Evolutionary conservation across 1,139 yeast genomes (phyloP).

Genomic region (Candida albicans): DNA sequence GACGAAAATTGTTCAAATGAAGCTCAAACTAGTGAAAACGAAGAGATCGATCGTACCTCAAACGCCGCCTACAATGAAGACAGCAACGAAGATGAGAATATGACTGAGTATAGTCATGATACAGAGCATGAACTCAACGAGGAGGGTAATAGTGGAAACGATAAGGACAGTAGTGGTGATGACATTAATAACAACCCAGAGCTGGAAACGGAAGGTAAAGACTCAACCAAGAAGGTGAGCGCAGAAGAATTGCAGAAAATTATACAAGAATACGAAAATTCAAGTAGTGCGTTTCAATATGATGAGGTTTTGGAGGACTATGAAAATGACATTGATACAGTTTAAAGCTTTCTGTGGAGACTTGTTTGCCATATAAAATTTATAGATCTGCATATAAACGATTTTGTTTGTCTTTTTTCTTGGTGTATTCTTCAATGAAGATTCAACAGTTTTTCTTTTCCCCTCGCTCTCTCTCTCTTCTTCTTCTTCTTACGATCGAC

Average conservation of each 20-base stretch:
- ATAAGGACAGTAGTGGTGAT: not conserved
- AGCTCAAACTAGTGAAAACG: not conserved
- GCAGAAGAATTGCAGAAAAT: no score
- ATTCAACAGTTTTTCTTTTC: no score
- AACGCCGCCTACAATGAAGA: not conserved
- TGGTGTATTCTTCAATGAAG: no score
- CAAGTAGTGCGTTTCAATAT: not conserved
- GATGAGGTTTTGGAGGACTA: not conserved
- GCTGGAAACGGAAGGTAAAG: no score
- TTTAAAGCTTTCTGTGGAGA: no score
- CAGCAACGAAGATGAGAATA: not conserved
- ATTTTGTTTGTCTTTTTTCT: no score
- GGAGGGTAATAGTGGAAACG: not conserved
- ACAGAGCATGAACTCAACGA: not conserved
- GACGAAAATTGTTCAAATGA: not conserved
- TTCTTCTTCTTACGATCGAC: not conserved
- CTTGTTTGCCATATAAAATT: no score
- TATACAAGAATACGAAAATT: no score
- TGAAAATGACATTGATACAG: not conserved
- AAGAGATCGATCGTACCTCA: not conserved
- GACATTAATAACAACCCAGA: not conserved
- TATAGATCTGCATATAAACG: no score
- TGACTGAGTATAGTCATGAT: no score
- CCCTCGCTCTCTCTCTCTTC: no score
- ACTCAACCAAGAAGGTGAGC: no score